These are phyloP conservation scores for Fusarium neocosmosporiellum DNA, from an alignment of 2,329 filamentous ascomycete species.

Conservation along the genomic window DNA sequence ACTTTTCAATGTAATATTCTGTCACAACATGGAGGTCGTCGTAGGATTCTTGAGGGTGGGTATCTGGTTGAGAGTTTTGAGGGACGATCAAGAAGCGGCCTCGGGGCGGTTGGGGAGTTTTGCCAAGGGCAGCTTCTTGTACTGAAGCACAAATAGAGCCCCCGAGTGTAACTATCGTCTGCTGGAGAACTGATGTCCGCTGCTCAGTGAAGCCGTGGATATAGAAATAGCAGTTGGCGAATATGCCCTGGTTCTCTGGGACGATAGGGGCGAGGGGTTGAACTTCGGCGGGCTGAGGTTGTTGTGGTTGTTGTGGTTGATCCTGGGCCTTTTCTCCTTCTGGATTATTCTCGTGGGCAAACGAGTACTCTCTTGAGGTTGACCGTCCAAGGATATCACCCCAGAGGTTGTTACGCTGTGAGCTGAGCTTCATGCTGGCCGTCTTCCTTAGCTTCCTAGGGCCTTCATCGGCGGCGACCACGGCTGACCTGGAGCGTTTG, in stretches of 20 bases:
- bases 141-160: slow-evolving; percentile 58
- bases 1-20: slow-evolving; percentile 94
- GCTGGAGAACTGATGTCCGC: slow-evolving; percentile 60
- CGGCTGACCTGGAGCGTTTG: slow-evolving; percentile 69
- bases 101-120: slow-evolving; percentile 43
- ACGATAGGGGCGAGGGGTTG: slow-evolving; percentile 19
- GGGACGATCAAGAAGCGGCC: slow-evolving; percentile 66
- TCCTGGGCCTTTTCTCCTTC: slow-evolving; percentile 11
- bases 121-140: slow-evolving; percentile 51
- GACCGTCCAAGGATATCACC: slow-evolving; percentile 78
- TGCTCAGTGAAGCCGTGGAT: slow-evolving; percentile 68
- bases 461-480: slow-evolving; percentile 63
- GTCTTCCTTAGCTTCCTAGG: slow-evolving; percentile 87
- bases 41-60: slow-evolving; percentile 53
- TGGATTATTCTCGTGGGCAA: slow-evolving; percentile 40
- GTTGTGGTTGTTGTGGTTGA: slow-evolving; percentile 18
- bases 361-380: slow-evolving; percentile 50
- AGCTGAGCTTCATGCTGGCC: slow-evolving; percentile 84
- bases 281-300: slow-evolving; percentile 4
- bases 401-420: slow-evolving; percentile 88
- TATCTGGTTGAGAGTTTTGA: slow-evolving; percentile 59
- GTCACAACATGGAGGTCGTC: slow-evolving; percentile 70
- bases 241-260: slow-evolving; percentile 54
- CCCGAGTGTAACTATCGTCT: slow-evolving; percentile 61
- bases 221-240: slow-evolving; percentile 67